Percentiles rank a stretch among this genome's conserved stretches.
Evolutionary conservation across 2,329 filamentous ascomycete genomes (phyloP).

Genomic region (Venturia nashicola): DNA sequence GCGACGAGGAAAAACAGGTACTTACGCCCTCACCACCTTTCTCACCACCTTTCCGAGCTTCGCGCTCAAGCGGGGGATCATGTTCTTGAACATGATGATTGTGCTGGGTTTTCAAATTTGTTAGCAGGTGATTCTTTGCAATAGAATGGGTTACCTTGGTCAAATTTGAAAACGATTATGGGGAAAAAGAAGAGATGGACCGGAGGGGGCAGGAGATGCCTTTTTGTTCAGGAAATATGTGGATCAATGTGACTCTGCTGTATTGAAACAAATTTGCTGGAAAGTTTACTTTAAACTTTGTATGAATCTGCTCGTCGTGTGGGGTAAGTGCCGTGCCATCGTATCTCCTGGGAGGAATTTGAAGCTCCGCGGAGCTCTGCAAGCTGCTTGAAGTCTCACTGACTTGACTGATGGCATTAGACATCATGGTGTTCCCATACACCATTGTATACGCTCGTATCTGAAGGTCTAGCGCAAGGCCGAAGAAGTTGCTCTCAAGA

Average conservation of each 20-base stretch:
- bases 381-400: too few relatives aligned
- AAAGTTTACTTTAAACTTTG: neutral
- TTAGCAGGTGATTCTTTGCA: neutral
- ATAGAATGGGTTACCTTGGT: neutral
- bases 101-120: neutral
- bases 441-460: neutral
- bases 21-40: neutral
- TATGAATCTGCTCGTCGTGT: neutral
- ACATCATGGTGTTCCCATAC: neutral
- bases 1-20: neutral
- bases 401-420: neutral
- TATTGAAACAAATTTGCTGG: too few relatives aligned
- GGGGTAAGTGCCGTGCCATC: neutral
- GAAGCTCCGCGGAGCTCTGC: too few relatives aligned
- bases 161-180: neutral
- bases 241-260: too few relatives aligned
- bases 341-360: neutral
- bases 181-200: neutral
- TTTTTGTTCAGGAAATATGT: too few relatives aligned
- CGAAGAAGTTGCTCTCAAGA: neutral
- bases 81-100: neutral
- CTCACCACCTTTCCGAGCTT: neutral
- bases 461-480: neutral
- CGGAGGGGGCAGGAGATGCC: neutral
- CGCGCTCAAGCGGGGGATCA: neutral